phyloP scores from a whole-genome alignment of 1,284 basidiomycete genomes.

The Paramarasmius palmivorus region DNA sequence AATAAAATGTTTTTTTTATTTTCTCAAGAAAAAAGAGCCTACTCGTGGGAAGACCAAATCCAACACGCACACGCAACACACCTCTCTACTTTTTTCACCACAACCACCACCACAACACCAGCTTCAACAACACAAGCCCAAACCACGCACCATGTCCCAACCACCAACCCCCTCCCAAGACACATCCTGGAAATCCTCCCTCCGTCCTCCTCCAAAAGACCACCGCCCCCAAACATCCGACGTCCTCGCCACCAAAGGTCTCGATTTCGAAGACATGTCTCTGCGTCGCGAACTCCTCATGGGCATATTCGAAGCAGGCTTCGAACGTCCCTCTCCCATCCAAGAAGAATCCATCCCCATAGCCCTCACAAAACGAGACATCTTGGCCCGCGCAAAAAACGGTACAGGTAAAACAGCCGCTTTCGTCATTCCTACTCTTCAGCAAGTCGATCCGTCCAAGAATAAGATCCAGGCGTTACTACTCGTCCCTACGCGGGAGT shows the following conservation, averaged over 20 bases:
- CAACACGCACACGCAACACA: no score
- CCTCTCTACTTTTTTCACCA: no score
- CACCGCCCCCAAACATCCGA: conserved; percentile 92
- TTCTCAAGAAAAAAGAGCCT: no score
- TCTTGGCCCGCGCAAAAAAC: conserved; percentile 91
- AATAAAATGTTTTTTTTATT: no score
- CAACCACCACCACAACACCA: no score
- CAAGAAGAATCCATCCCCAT: conserved; percentile 97
- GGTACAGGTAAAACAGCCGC: conserved; percentile 97
- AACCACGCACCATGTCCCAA: no score
- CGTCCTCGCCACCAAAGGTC: conserved; percentile 88
- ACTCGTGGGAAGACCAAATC: no score
- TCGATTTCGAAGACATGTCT: conserved; percentile 89
- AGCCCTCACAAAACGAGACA: conserved; percentile 84
- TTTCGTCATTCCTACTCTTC: conserved; percentile 96
- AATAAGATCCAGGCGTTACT: conserved; percentile 94
- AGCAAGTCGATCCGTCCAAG: conserved; percentile 86
- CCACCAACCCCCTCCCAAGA: conserved; percentile 15
- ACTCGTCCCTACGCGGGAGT: conserved; percentile 93
- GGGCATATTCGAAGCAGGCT: conserved; percentile 97
- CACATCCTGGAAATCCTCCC: conserved; percentile 69
- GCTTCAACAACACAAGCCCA: no score
- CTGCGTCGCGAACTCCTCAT: conserved; percentile 81
- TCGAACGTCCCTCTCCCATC: conserved; percentile 95
- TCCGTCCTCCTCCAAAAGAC: conserved; percentile 90